These are phyloP conservation scores for Salvia rosmarinus DNA, from an alignment of 257 asterid species.

Conservation along the genomic window DNA sequence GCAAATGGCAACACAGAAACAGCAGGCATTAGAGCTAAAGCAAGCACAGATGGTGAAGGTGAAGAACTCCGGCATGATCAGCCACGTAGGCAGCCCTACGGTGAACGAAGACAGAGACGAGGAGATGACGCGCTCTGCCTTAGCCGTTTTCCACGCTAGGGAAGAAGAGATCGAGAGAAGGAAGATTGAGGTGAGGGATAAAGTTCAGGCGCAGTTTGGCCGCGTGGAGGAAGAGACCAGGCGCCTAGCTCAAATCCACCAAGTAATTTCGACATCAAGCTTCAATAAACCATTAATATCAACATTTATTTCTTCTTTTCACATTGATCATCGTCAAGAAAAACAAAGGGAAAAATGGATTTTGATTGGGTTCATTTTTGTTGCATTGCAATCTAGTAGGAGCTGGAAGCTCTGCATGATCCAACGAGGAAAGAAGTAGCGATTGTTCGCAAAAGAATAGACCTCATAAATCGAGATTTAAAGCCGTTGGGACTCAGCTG, in stretches of 20 bases:
- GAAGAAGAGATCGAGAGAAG: conserved; percentile 89
- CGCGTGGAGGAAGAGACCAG: conserved; percentile 85
- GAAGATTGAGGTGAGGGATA: conserved; percentile 61
- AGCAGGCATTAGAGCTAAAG: conserved; percentile 48
- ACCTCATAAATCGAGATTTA: conserved; percentile 63
- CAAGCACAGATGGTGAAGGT: conserved; percentile 42
- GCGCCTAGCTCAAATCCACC: conserved; percentile 76
- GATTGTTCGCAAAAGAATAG: conserved; percentile 64
- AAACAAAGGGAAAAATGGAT: neutral
- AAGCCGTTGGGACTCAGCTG: conserved; percentile 69
- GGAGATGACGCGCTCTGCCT: conserved; percentile 74
- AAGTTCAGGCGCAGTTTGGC: conserved; percentile 74
- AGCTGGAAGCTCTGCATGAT: conserved; percentile 76
- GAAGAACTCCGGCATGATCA: conserved; percentile 59
- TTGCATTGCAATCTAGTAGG: conserved; percentile 55
- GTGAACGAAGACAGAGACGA: conserved; percentile 70
- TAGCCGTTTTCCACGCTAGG: conserved; percentile 68
- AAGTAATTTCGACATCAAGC: conserved; percentile 45
- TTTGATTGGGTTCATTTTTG: neutral
- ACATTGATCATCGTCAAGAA: neutral
- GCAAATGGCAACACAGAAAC: conserved; percentile 53
- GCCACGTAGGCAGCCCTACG: conserved; percentile 50
- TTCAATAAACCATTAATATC: too few relatives aligned
- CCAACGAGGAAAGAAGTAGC: conserved; percentile 83
- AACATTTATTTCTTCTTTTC: neutral